phyloP scores from a whole-genome alignment of 495 filamentous ascomycete species.

The Penicillium crystallinum region DNA sequence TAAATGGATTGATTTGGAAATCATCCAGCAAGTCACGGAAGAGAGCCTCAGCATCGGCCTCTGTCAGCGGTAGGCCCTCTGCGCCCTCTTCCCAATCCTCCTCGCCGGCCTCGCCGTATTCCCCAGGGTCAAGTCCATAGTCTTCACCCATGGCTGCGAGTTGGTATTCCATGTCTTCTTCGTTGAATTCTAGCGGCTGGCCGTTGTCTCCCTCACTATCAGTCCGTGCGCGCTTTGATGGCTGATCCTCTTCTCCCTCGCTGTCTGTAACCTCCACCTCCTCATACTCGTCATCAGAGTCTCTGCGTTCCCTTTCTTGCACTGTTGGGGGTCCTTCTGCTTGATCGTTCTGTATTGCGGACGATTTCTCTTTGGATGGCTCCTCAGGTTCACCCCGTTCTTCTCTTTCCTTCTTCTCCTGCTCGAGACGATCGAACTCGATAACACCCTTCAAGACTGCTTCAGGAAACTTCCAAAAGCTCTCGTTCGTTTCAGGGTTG shows the following conservation, averaged over 20 bases:
- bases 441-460: slow-evolving; percentile 76
- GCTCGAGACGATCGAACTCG: slow-evolving; percentile 58
- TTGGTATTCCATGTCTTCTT: slow-evolving; percentile 93
- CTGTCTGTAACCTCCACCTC: slow-evolving; percentile 84
- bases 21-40: slow-evolving; percentile 87
- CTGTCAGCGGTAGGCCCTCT: slow-evolving; percentile 60
- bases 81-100: slow-evolving; percentile 67
- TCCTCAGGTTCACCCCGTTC: slow-evolving; percentile 36
- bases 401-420: slow-evolving; percentile 43
- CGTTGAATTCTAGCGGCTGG: slow-evolving; percentile 79
- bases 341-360: background rate
- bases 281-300: slow-evolving; percentile 69
- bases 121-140: slow-evolving; percentile 64
- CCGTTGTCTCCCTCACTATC: slow-evolving; percentile 49
- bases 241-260: slow-evolving; percentile 48
- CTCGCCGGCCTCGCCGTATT: slow-evolving; percentile 62
- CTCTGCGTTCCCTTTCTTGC: slow-evolving; percentile 15
- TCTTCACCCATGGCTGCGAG: slow-evolving; percentile 80
- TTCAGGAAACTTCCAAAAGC: slow-evolving; percentile 87
- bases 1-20: slow-evolving; percentile 76
- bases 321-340: slow-evolving; percentile 1
- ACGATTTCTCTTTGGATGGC: slow-evolving; percentile 9
- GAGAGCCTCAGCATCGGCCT: slow-evolving; percentile 62
- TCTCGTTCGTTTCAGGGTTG: slow-evolving; percentile 75
- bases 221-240: slow-evolving; percentile 62